These are phyloP conservation scores for Candida frijolesensis DNA, from an alignment of 1,139 yeast species.

Conservation along the genomic window DNA sequence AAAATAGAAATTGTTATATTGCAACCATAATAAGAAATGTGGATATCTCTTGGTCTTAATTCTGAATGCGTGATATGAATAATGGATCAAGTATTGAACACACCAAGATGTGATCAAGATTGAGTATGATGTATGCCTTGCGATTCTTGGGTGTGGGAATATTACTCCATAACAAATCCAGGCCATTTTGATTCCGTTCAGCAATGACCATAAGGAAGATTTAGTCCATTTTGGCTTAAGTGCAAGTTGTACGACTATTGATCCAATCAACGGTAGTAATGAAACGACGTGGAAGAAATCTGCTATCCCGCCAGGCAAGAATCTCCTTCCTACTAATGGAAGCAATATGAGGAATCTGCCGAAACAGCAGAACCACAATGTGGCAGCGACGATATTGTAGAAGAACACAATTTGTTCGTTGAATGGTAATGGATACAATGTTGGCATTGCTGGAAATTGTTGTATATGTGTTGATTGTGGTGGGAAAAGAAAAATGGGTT, in stretches of 20 bases:
- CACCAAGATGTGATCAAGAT: slow-evolving; percentile 50
- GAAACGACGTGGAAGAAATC: slow-evolving; percentile 58
- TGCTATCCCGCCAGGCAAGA: slow-evolving; percentile 71
- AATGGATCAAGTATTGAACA: slow-evolving; percentile 41
- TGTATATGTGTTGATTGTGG: background rate
- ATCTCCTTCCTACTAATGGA: slow-evolving; percentile 63
- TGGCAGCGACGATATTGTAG: slow-evolving; percentile 37
- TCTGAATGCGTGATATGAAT: slow-evolving; percentile 50
- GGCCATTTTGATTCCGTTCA: slow-evolving; percentile 36
- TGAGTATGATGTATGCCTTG: slow-evolving; percentile 52
- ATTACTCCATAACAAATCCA: slow-evolving; percentile 50
- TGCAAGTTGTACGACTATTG: slow-evolving; percentile 25
- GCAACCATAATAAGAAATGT: slow-evolving; percentile 36
- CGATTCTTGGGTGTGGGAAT: slow-evolving; percentile 49
- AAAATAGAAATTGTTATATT: slow-evolving; percentile 42
- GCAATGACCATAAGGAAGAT: slow-evolving; percentile 30
- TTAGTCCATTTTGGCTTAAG: slow-evolving; percentile 12
- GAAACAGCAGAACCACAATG: slow-evolving; percentile 56
- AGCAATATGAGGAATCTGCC: slow-evolving; percentile 52
- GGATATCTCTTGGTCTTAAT: slow-evolving; percentile 42
- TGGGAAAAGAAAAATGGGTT: background rate
- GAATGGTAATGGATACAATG: slow-evolving; percentile 38
- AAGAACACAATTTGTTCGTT: slow-evolving; percentile 36
- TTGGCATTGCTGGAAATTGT: slow-evolving; percentile 22
- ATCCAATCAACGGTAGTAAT: slow-evolving; percentile 33